Conservation (phyloP, 2,329 filamentous ascomycete species). For the Aspergillus calidoustus region DNA sequence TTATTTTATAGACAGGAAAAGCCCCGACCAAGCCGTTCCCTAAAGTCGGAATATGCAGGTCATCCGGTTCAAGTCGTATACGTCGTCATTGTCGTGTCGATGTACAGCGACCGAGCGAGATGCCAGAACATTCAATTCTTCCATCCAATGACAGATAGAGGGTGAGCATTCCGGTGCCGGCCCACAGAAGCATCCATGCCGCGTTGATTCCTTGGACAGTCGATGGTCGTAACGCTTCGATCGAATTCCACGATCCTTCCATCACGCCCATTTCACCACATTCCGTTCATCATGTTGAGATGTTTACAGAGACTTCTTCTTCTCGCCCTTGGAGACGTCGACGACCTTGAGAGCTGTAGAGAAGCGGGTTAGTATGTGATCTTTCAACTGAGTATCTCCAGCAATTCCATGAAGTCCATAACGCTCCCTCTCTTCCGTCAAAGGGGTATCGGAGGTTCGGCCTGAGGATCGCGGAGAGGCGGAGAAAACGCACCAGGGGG, state of each 20-base stretch:
- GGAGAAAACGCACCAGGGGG: slow-evolving; percentile 80
- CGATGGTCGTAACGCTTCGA: slow-evolving; percentile 36
- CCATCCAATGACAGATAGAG: slow-evolving; percentile 2
- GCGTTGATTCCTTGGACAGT: slow-evolving; percentile 31
- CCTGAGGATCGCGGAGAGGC: background rate
- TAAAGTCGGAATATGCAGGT: slow-evolving; percentile 38
- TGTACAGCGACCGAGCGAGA: slow-evolving; percentile 30
- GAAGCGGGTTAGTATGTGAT: slow-evolving; percentile 28
- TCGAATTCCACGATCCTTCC: slow-evolving; percentile 28
- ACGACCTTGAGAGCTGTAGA: slow-evolving; percentile 49
- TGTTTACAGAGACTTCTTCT: slow-evolving; percentile 52
- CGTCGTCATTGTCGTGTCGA: slow-evolving; percentile 16
- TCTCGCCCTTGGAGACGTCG: slow-evolving; percentile 50
- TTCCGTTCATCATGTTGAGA: slow-evolving; percentile 28
- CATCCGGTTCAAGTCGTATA: slow-evolving; percentile 30
- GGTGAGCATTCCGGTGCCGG: slow-evolving; percentile 33
- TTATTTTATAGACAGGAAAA: slow-evolving; percentile 38
- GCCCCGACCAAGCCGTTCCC: slow-evolving; percentile 36
- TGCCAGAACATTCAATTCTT: slow-evolving; percentile 31
- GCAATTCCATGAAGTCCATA: background rate
- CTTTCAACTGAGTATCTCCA: background rate
- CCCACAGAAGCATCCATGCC: slow-evolving; percentile 37
- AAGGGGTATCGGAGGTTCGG: background rate
- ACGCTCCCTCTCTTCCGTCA: background rate
- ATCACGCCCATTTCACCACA: slow-evolving; percentile 26